These are phyloP conservation scores for Mucor irregularis DNA, from an alignment of 371 early-diverging fungal species.

Conservation along the genomic window DNA sequence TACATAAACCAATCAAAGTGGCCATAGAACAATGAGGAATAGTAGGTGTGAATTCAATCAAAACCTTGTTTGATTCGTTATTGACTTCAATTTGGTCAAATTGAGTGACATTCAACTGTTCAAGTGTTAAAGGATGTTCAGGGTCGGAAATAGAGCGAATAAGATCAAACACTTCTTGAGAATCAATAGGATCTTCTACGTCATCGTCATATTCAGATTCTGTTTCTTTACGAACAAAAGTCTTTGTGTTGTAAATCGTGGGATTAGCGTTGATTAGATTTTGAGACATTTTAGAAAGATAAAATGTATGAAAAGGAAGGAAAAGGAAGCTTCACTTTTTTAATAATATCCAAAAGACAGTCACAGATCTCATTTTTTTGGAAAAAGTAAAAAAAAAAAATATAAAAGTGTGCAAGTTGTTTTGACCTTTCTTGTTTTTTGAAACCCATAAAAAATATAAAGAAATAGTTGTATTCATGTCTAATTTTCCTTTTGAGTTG, in stretches of 20 bases:
- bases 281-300: conserved; percentile 32
- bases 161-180: conserved; percentile 90
- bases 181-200: conserved; percentile 76
- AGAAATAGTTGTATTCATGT: background rate
- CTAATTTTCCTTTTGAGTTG: conserved; percentile 10
- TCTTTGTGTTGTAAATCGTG: conserved; percentile 68
- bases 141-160: conserved; percentile 98
- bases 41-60: conserved; percentile 94
- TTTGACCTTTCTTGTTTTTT: background rate
- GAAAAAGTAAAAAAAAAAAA: too few species aligned
- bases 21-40: conserved; percentile 99
- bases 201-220: conserved; percentile 70
- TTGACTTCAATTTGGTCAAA: conserved; percentile 82
- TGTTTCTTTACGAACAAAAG: conserved; percentile 50
- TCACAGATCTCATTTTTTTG: too few species aligned
- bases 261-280: conserved; percentile 83
- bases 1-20: conserved; percentile 97
- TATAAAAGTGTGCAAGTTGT: too few species aligned
- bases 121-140: conserved; percentile 96
- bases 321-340: too few species aligned
- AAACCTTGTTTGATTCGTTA: conserved; percentile 62
- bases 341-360: too few species aligned
- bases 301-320: background rate
- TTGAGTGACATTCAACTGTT: conserved; percentile 93
- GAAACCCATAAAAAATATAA: background rate